These are phyloP conservation scores for Iodosphaeria phyllophila DNA, from an alignment of 2,329 filamentous ascomycete species.

Conservation along the genomic window DNA sequence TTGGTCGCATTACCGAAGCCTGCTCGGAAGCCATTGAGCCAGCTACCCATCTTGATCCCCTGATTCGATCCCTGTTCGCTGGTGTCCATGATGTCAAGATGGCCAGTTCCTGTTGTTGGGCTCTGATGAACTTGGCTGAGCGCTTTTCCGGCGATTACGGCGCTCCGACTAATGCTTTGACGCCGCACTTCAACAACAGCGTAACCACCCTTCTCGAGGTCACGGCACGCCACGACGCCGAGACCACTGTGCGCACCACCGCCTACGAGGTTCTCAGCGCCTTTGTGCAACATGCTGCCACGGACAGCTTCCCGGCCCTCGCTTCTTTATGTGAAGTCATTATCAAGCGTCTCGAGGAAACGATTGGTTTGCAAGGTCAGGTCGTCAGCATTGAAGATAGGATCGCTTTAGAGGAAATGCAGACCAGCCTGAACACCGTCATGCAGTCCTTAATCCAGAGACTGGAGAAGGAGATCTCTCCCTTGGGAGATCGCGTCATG, in stretches of 20 bases:
- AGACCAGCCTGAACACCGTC: slow-evolving; percentile 85
- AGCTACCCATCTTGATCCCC: slow-evolving; percentile 57
- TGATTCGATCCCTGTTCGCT: slow-evolving; percentile 78
- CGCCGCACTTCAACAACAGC: slow-evolving; percentile 83
- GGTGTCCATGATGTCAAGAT: slow-evolving; percentile 89
- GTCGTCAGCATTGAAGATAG: slow-evolving; percentile 95
- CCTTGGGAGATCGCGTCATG: slow-evolving; percentile 90
- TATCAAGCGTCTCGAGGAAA: slow-evolving; percentile 78
- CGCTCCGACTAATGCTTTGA: slow-evolving; percentile 61
- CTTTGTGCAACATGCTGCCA: slow-evolving; percentile 80
- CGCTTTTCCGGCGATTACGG: slow-evolving; percentile 80
- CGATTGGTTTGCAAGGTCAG: slow-evolving; percentile 73
- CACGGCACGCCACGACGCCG: slow-evolving; percentile 65
- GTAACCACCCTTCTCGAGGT: slow-evolving; percentile 70
- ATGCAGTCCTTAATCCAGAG: slow-evolving; percentile 81
- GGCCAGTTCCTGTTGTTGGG: slow-evolving; percentile 97
- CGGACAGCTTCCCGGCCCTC: slow-evolving; percentile 65
- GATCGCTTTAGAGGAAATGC: slow-evolving; percentile 92
- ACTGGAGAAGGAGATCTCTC: slow-evolving; percentile 76
- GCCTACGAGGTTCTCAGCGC: slow-evolving; percentile 94
- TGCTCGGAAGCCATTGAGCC: slow-evolving; percentile 87
- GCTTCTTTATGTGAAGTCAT: slow-evolving; percentile 74
- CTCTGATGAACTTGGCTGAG: slow-evolving; percentile 93
- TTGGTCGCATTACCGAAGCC: slow-evolving; percentile 88
- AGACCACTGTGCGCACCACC: slow-evolving; percentile 80